Conservation (phyloP, 2,329 filamentous ascomycete species). For the Dothideomycetidae sp. region DNA sequence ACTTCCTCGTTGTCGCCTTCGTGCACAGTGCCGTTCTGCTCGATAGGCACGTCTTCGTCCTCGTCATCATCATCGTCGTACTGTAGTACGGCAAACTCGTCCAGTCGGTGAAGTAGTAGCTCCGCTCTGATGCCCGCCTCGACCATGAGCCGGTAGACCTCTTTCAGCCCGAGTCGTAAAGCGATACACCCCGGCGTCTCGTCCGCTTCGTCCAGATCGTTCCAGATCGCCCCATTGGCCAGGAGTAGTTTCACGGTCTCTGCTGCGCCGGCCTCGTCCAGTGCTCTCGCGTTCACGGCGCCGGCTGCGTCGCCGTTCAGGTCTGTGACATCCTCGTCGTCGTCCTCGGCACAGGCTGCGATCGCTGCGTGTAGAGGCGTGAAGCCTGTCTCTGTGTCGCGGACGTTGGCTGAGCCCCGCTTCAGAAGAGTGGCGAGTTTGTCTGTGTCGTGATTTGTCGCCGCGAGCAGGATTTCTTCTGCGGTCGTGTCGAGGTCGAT, state of each 20-base stretch:
- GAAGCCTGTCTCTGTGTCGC: slow-evolving; percentile 72
- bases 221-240: slow-evolving; percentile 89
- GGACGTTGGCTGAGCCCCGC: slow-evolving; percentile 50
- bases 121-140: slow-evolving; percentile 85
- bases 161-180: slow-evolving; percentile 47
- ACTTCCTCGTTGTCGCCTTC: slow-evolving; percentile 12
- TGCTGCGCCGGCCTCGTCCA: slow-evolving; percentile 44
- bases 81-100: slow-evolving; percentile 61
- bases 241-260: slow-evolving; percentile 63
- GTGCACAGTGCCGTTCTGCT: slow-evolving; percentile 13
- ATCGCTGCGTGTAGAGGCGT: slow-evolving; percentile 85
- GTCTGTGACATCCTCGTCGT: slow-evolving; percentile 18
- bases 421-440: slow-evolving; percentile 56
- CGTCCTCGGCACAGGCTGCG: slow-evolving; percentile 39
- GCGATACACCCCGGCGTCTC: slow-evolving; percentile 91
- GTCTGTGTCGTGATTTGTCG: slow-evolving; percentile 52
- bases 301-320: slow-evolving; percentile 20
- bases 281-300: slow-evolving; percentile 20
- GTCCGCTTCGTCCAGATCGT: slow-evolving; percentile 71
- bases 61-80: slow-evolving; percentile 40
- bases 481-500: slow-evolving; percentile 31
- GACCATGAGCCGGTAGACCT: slow-evolving; percentile 69
- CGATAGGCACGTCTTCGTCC: slow-evolving; percentile 26
- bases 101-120: slow-evolving; percentile 67
- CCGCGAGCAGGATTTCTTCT: slow-evolving; percentile 51